Conservation (phyloP, 139 green algal species). For the Trebouxia sp. region DNA sequence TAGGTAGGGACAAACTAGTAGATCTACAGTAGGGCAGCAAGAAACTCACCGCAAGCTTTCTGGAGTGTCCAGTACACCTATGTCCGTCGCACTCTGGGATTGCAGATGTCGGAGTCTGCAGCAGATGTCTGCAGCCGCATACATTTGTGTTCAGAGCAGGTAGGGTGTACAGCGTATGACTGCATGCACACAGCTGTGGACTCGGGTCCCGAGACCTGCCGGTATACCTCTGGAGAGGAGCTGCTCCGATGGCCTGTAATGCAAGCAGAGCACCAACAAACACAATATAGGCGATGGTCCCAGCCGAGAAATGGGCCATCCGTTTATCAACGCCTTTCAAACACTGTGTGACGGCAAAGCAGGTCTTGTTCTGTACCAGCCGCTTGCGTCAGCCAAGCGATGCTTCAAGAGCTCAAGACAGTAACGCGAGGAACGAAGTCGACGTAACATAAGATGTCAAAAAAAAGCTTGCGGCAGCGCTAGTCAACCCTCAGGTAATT, state of each 20-base stretch:
- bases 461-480: too few species aligned
- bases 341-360: background rate
- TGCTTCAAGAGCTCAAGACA: background rate
- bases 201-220: too few species aligned
- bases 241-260: too few species aligned
- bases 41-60: background rate
- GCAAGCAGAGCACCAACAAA: too few species aligned
- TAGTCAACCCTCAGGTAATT: too few species aligned
- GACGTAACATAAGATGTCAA: too few species aligned
- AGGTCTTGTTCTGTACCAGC: background rate
- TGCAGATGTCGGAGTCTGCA: background rate
- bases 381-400: background rate
- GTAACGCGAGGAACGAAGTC: too few species aligned
- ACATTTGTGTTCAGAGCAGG: background rate
- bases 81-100: slow-evolving; percentile 15
- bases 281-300: too few species aligned
- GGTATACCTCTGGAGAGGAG: too few species aligned
- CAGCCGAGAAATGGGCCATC: too few species aligned
- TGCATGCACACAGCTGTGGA: background rate
- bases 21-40: background rate
- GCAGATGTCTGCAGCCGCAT: background rate
- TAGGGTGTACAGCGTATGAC: background rate
- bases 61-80: background rate
- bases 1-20: background rate
- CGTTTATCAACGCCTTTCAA: too few species aligned